Percentiles rank a stretch among this genome's conserved stretches.
Conservation (phyloP, 169 alveolate genomes). For the Eimeria maxima region DNA sequence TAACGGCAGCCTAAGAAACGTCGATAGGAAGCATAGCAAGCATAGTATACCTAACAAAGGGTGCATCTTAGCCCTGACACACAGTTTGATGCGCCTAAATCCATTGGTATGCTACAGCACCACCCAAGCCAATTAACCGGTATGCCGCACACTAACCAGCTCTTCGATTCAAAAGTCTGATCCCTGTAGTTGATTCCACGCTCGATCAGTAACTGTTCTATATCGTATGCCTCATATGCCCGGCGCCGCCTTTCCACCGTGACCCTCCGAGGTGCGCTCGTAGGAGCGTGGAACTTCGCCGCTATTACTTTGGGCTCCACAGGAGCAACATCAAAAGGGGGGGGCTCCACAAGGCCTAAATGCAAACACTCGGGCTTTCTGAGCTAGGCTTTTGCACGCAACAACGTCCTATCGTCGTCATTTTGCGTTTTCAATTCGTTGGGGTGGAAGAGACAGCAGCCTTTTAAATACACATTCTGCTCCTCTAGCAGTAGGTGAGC, state of each 20-base stretch:
- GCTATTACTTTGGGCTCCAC: conserved; percentile 93
- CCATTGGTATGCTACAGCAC: not conserved
- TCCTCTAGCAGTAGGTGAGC: not conserved
- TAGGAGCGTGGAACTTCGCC: conserved; percentile 94
- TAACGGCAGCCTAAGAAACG: conserved; percentile 90
- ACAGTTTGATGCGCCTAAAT: not conserved
- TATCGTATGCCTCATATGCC: conserved; percentile 90
- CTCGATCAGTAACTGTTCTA: conserved; percentile 91
- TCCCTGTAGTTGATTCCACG: conserved; percentile 92
- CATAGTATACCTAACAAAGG: not conserved
- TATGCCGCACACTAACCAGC: conserved; percentile 64
- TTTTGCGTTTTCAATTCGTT: not conserved
- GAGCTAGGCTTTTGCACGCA: not conserved
- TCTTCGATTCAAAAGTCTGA: conserved; percentile 78
- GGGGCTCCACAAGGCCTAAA: conserved; percentile 47
- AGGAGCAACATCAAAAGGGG: conserved; percentile 39
- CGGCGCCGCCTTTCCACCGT: conserved; percentile 91
- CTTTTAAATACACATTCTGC: not conserved
- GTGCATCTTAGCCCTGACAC: not conserved
- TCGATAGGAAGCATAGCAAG: conserved; percentile 59
- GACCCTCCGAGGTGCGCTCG: conserved; percentile 95
- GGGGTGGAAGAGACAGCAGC: not conserved
- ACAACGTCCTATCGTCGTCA: not conserved
- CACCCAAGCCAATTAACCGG: not conserved
- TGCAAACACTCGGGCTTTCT: not conserved